Evolutionary conservation across 208 protist genomes (phyloP), one percentile per base, ranked within the genome.

Genomic region (Wallacemonas sp.): DNA sequence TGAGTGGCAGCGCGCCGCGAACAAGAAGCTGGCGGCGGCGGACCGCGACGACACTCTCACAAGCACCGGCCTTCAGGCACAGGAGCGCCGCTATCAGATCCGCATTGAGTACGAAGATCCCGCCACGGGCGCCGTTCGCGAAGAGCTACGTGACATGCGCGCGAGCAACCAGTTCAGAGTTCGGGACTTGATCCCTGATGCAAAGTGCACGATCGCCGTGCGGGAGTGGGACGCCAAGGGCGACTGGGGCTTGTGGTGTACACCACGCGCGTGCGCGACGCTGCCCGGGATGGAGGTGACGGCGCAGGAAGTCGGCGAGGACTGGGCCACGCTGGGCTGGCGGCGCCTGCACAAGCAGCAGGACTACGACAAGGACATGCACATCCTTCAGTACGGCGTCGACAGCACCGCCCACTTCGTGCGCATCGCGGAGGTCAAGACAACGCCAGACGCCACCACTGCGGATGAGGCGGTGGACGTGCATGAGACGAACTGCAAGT

Each of bases 181-280:
- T 21, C 83, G 86, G 44, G 73, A 79, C 2, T 68, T 97, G 29
- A 63, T 80, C 42, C 76, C 85, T 13, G 92, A 97, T 67, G 92
- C 82, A 30, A 95, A 95, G 73, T 97, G 94, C 68, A 90, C 83
- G 22, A 81, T 97, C 57, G 76, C 82, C 3, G 85, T 97, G 24
- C 79, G 92, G n/a, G 92, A 95, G 74, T 95, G 85, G 85, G 90
- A 95, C 64, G 66, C 81, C 22, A 86, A 93, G 59, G 88, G 88
- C 3, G 87, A 91, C 44, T 97, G 92, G 90, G 92, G 92, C 4
- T 68, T 94, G 19, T 97, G 92, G 92, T 91, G 84, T 59, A 67
- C 79, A 19, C 65, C 87, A 10, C 84, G 83, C 38, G 87, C 76
- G 32, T 97, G 92, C 48, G 78, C 84, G 32, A 97, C 92, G 15